phyloP scores from a whole-genome alignment of 352 stramenopile genomes.

The Thalassiosira hispida region DNA sequence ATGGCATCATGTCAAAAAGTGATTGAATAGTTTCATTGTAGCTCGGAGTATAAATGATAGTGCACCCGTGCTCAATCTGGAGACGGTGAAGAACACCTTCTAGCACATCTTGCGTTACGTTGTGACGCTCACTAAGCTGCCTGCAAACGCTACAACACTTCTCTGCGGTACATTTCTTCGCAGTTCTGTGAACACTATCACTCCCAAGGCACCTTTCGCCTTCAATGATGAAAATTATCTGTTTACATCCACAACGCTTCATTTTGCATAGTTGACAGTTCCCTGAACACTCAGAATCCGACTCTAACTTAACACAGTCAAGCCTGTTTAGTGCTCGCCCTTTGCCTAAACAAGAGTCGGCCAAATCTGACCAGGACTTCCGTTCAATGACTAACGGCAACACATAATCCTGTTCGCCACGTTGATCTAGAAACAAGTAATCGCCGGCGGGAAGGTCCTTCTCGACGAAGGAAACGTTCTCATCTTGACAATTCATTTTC shows the following conservation, averaged over 20 bases:
- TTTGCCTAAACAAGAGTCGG: constrained; percentile 55
- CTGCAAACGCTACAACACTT: constrained; percentile 54
- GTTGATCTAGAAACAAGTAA: constrained; percentile 63
- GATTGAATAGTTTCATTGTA: constrained; percentile 68
- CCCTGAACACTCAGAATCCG: constrained; percentile 27
- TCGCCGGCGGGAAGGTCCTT: constrained; percentile 69
- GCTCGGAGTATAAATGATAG: constrained; percentile 58
- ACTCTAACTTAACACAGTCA: constrained; percentile 59
- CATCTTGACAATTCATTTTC: constrained; percentile 43
- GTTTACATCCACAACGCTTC: constrained; percentile 60
- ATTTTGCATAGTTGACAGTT: constrained; percentile 68
- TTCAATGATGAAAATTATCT: constrained; percentile 76
- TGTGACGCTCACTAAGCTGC: constrained; percentile 50
- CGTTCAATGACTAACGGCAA: constrained; percentile 60
- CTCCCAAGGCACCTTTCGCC: constrained; percentile 56
- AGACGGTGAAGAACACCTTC: constrained; percentile 55
- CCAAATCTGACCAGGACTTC: constrained; percentile 71
- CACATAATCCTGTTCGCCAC: constrained; percentile 37
- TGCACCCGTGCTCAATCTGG: constrained; percentile 59
- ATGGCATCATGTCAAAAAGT: constrained; percentile 53
- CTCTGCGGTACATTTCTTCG: constrained; percentile 50
- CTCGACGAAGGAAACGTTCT: constrained; percentile 46
- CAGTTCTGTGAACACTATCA: constrained; percentile 35
- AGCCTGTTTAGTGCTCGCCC: constrained; percentile 50
- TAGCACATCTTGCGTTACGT: constrained; percentile 55